Evolutionary conservation across 495 filamentous ascomycete species (phyloP).

Genomic region (Amorphotheca resinae): DNA sequence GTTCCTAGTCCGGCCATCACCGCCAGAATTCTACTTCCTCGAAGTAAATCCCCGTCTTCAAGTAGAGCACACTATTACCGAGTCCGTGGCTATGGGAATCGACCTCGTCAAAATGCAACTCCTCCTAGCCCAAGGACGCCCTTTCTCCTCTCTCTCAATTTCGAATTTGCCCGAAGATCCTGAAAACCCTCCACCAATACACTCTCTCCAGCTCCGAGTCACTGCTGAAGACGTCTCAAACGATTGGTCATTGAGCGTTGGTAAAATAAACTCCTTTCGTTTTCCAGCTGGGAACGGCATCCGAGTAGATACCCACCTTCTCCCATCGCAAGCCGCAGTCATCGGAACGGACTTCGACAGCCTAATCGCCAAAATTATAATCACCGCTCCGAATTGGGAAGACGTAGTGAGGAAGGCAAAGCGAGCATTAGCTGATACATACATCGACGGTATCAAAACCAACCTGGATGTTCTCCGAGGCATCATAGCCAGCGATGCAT

Average conservation of each 20-base stretch:
- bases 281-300: conserved; percentile 45
- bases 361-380: conserved; percentile 48
- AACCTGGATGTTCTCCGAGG: conserved; percentile 41
- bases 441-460: conserved; percentile 41
- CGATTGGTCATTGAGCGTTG: conserved; percentile 43
- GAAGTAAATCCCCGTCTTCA: conserved; percentile 55
- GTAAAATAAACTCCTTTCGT: conserved; percentile 38
- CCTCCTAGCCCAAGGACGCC: conserved; percentile 37
- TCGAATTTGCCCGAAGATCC: conserved; percentile 22
- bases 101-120: conserved; percentile 48
- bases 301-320: conserved; percentile 42
- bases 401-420: conserved; percentile 38
- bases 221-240: conserved; percentile 43
- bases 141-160: conserved; percentile 31
- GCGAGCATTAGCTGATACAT: conserved; percentile 40
- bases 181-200: conserved; percentile 11
- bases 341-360: conserved; percentile 47
- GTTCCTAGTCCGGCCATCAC: conserved; percentile 42
- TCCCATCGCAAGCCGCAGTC: conserved; percentile 26
- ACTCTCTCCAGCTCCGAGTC: conserved; percentile 45
- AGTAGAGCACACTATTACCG: conserved; percentile 53
- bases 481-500: conserved; percentile 37
- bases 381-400: conserved; percentile 40
- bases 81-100: conserved; percentile 37
- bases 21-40: conserved; percentile 45